Evolutionary conservation across 352 stramenopile genomes (phyloP).

Genomic region (Phytophthora syringae): DNA sequence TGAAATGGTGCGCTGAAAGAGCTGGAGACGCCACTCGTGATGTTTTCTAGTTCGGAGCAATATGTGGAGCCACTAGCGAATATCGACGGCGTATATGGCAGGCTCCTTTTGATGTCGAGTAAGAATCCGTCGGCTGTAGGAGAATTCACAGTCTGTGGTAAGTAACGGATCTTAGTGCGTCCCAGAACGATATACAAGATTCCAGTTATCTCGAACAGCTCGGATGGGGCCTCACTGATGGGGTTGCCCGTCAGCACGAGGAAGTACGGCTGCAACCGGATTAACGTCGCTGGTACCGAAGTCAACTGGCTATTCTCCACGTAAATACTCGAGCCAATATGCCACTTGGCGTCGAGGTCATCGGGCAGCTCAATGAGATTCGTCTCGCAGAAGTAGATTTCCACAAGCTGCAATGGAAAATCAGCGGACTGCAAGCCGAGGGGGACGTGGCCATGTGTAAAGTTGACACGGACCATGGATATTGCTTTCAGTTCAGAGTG

Average conservation of each 20-base stretch:
- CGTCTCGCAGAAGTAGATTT: conserved; percentile 42
- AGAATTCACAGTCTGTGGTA: conserved; percentile 11
- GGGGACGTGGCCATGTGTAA: conserved; percentile 38
- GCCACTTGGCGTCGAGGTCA: conserved; percentile 46
- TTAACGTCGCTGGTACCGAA: conserved; percentile 6
- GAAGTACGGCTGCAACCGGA: conserved; percentile 25
- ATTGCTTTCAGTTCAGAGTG: conserved; percentile 42
- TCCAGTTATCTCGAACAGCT: conserved; percentile 16
- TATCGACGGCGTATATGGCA: conserved; percentile 10
- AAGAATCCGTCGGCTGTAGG: not conserved
- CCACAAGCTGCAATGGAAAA: conserved; percentile 35
- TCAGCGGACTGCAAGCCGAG: conserved; percentile 34
- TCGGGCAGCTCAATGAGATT: conserved; percentile 43
- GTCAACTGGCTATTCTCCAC: conserved; percentile 24
- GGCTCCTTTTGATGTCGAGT: conserved; percentile 22
- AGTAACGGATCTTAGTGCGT: conserved; percentile 12
- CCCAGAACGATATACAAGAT: conserved; percentile 21
- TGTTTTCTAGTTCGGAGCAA: conserved; percentile 18
- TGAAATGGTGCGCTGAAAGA: conserved; percentile 13
- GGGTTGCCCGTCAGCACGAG: conserved; percentile 22
- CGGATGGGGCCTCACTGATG: conserved; percentile 15
- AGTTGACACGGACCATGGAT: conserved; percentile 33
- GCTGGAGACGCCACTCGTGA: conserved; percentile 9
- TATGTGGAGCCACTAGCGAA: conserved; percentile 18
- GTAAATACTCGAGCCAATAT: conserved; percentile 5